A percentile compares a stretch with the other conserved stretches of the same genome.
Conservation (phyloP, 106 monocot species). For the Xerophyta viscosa region DNA sequence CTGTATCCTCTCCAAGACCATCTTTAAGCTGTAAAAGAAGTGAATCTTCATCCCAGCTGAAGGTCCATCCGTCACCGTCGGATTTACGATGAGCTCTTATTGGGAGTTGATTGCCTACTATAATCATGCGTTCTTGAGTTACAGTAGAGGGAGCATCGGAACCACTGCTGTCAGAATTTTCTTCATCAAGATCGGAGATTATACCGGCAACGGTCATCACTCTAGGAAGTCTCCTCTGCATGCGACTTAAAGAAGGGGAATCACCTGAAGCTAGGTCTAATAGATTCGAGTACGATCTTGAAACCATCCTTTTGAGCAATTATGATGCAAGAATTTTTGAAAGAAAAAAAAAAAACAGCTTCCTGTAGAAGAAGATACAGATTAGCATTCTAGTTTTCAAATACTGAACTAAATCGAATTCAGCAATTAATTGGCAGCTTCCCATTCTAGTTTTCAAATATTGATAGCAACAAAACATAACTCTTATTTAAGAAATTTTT, state of each 20-base stretch:
- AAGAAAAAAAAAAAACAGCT: too few relatives aligned
- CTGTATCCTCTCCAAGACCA: constrained; percentile 35
- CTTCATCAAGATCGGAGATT: constrained; percentile 42
- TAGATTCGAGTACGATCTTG: constrained; percentile 42
- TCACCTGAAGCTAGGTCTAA: constrained; percentile 38
- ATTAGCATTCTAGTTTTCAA: too few relatives aligned
- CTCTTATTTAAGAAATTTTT: too few relatives aligned
- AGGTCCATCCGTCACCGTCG: constrained; percentile 28
- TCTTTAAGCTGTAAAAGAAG: constrained; percentile 44
- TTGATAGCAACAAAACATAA: too few relatives aligned
- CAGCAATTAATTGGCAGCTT: too few relatives aligned
- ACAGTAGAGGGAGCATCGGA: constrained; percentile 25
- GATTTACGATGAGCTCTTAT: constrained; percentile 26
- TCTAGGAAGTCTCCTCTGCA: constrained; percentile 27
- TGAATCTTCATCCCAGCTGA: constrained; percentile 53
- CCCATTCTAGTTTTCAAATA: too few relatives aligned
- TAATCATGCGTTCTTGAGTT: constrained; percentile 28
- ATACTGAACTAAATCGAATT: too few relatives aligned
- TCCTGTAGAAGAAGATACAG: too few relatives aligned
- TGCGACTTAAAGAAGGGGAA: constrained; percentile 11
- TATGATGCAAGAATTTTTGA: too few relatives aligned
- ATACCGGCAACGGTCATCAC: constrained; percentile 48
- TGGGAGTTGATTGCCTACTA: constrained; percentile 46
- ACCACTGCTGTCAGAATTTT: constrained; percentile 9
- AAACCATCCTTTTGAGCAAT: constrained; percentile 21